Evolutionary conservation across 2,329 filamentous ascomycete genomes (phyloP).

Genomic region (Nemania sp.): DNA sequence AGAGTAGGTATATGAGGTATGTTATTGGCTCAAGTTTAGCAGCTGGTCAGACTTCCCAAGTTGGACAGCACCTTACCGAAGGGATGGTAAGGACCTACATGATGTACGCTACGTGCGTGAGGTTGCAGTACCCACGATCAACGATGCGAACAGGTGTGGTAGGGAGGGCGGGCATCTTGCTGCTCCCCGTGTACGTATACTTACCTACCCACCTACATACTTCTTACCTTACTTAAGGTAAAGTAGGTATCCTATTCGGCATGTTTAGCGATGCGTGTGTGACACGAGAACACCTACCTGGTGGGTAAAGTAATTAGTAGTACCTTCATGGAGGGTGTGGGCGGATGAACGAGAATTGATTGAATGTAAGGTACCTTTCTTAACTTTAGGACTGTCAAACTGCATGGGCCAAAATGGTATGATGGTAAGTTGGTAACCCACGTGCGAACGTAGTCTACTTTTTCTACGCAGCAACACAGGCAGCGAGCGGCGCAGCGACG

Average conservation of each 20-base stretch:
- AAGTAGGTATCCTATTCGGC: neutral
- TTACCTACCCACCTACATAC: no score
- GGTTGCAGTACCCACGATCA: slow-evolving; percentile 13
- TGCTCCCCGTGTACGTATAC: no score
- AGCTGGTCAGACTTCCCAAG: slow-evolving; percentile 5
- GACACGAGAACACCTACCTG: neutral
- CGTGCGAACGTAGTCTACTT: neutral
- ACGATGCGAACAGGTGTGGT: neutral
- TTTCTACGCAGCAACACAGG: neutral
- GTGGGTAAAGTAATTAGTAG: no score
- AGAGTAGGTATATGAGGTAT: no score
- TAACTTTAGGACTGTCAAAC: slow-evolving; percentile 3
- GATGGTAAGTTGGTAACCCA: neutral
- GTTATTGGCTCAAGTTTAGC: neutral
- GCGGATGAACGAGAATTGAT: neutral
- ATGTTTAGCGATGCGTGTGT: neutral
- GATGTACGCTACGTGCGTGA: slow-evolving; percentile 21
- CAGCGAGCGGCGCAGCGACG: slow-evolving; percentile 4
- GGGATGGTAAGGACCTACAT: slow-evolving; percentile 30
- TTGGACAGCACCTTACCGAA: slow-evolving; percentile 22
- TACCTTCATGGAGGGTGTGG: neutral
- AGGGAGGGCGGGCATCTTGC: no score
- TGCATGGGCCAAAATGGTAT: slow-evolving; percentile 24
- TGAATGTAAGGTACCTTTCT: neutral
- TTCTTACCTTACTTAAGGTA: no score